A percentile compares a stretch with the other conserved stretches of the same genome.
These are phyloP conservation scores for Boletus bicolor DNA, from an alignment of 768 basidiomycete species.

Conservation along the genomic window DNA sequence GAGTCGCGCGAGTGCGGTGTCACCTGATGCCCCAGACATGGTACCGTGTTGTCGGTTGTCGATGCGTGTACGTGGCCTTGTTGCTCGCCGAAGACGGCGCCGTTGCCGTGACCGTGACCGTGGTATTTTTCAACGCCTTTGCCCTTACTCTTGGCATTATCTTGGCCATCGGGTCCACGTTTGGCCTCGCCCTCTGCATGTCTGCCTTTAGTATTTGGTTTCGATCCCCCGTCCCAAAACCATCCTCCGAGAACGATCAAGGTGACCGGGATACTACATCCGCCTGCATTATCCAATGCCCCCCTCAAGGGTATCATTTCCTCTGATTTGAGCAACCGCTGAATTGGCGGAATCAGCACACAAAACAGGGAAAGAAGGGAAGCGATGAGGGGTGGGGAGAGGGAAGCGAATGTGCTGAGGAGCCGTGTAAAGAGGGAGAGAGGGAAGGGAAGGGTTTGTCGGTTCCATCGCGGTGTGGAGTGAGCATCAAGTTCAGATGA, in stretches of 20 bases:
- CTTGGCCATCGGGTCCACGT: neutral
- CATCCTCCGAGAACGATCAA: conserved; percentile 91
- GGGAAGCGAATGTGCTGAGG: conserved; percentile 44
- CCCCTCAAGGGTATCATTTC: conserved; percentile 66
- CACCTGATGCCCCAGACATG: neutral
- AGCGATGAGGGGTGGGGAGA: conserved; percentile 88
- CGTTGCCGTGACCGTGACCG: neutral
- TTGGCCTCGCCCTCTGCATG: neutral
- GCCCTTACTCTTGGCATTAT: conserved; percentile 2
- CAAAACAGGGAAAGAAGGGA: conserved; percentile 72
- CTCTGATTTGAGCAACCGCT: conserved; percentile 57
- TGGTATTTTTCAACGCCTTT: neutral
- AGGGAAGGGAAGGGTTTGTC: neutral
- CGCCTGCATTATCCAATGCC: conserved; percentile 64
- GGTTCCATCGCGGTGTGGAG: conserved; percentile 7
- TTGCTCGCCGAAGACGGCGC: neutral
- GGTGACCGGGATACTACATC: conserved; percentile 84
- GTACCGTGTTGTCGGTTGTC: neutral
- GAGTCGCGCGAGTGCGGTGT: conserved; percentile 4
- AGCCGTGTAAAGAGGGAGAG: neutral
- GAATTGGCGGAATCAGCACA: conserved; percentile 72
- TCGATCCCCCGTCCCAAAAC: conserved; percentile 53
- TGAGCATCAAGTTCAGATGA: neutral
- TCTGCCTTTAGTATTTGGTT: neutral
- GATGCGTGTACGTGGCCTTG: neutral